These are phyloP conservation scores for Lignosus rhinocerotis DNA, from an alignment of 1,284 basidiomycete species.

Conservation along the genomic window DNA sequence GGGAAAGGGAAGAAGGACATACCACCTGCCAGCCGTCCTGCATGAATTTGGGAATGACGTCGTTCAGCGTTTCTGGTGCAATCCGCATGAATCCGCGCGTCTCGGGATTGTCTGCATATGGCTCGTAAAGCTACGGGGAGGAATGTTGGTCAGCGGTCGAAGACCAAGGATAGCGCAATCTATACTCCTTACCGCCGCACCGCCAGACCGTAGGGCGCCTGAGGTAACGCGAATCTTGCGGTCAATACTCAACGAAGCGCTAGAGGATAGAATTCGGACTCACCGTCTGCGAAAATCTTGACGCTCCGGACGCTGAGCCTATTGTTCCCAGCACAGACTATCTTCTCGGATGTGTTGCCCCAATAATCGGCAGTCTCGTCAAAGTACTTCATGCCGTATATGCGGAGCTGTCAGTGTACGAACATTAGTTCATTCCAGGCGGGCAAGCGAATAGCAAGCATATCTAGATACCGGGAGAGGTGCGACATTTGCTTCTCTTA, in stretches of 20 bases:
- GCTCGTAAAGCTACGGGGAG: slow-evolving; percentile 60
- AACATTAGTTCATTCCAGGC: slow-evolving; percentile 27
- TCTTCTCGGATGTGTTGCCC: slow-evolving; percentile 62
- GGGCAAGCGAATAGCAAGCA: not conserved
- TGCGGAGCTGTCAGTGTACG: slow-evolving; percentile 56
- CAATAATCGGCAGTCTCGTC: slow-evolving; percentile 75
- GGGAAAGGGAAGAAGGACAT: slow-evolving; percentile 32
- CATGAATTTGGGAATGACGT: slow-evolving; percentile 70
- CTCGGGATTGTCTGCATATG: slow-evolving; percentile 79
- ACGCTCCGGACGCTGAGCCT: slow-evolving; percentile 77
- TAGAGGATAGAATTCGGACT: slow-evolving; percentile 14
- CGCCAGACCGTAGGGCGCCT: slow-evolving; percentile 88
- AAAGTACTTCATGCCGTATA: slow-evolving; percentile 75
- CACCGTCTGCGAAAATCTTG: slow-evolving; percentile 89
- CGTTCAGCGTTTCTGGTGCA: slow-evolving; percentile 59
- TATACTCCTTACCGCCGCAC: slow-evolving; percentile 70
- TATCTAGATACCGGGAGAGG: not conserved
- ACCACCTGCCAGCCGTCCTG: slow-evolving; percentile 82
- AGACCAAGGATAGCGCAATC: not conserved
- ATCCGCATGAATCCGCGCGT: slow-evolving; percentile 80
- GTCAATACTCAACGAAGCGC: not conserved
- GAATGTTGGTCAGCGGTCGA: slow-evolving; percentile 1
- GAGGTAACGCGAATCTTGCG: not conserved
- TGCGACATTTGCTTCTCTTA: not conserved
- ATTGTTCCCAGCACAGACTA: slow-evolving; percentile 58